Evolutionary conservation across 2,329 filamentous ascomycete species (phyloP).

Genomic region (Aspergillus clavatus): DNA sequence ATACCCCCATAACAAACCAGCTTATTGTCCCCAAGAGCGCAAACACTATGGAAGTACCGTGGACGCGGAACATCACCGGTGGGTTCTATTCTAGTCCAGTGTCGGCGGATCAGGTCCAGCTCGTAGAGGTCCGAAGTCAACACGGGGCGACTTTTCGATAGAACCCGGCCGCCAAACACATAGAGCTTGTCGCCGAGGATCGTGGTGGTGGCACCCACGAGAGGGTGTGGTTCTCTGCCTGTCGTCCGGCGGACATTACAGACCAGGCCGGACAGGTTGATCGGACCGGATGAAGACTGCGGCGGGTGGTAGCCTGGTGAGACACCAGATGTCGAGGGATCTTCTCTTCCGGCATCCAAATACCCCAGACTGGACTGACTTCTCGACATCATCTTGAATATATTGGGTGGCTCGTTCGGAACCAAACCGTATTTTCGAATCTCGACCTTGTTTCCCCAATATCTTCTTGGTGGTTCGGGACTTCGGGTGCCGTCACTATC

Average conservation of each 20-base stretch:
- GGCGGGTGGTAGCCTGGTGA: constrained; percentile 28
- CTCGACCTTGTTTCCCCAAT: too few relatives aligned
- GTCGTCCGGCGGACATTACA: constrained; percentile 76
- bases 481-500: not conserved
- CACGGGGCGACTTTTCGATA: constrained; percentile 77
- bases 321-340: constrained; percentile 23
- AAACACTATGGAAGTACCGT: constrained; percentile 96
- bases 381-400: constrained; percentile 34
- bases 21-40: constrained; percentile 87
- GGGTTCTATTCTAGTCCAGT: constrained; percentile 88
- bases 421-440: too few relatives aligned
- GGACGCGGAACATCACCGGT: constrained; percentile 82
- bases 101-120: constrained; percentile 79
- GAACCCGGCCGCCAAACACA: constrained; percentile 85
- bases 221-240: constrained; percentile 79
- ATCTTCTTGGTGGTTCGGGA: too few relatives aligned
- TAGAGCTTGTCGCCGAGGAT: constrained; percentile 94
- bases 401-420: too few relatives aligned
- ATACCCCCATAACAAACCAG: constrained; percentile 97
- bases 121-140: constrained; percentile 91
- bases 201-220: constrained; percentile 93
- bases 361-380: constrained; percentile 38
- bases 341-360: constrained; percentile 30
- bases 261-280: constrained; percentile 61
- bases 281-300: constrained; percentile 40